Evolutionary conservation across 306 rosid species (phyloP), one percentile per base, ranked within the genome.

Genomic region (Betula pendula): DNA sequence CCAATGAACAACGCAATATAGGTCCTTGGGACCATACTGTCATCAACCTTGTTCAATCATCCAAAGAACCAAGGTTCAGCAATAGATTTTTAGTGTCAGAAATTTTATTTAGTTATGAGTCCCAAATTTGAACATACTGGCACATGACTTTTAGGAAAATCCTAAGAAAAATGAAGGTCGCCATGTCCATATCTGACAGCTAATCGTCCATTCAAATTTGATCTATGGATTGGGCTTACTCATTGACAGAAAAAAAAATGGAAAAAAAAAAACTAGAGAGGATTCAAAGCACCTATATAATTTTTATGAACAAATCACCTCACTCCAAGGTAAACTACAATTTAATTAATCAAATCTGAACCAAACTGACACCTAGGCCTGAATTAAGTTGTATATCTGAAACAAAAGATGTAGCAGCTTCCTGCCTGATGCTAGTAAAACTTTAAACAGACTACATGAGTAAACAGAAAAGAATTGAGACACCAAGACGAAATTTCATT

Each of bases 361-460:
- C 48, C 68, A 52, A 63, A 51, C 29, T 38, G 52, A 72, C 63
- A 74, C 25, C n/a, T 63, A 48, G 45, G 70, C 50, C 65, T 20
- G 33, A 55, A 55, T 22, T 55, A 69, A 43, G n/a, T 35, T 58
- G 42, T 65, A 55, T 55, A 79, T 70, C 49, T 31, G 72, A 79
- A 80, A 74, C 51, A 24, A 80, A 52, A 79, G 10, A 50, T 52
- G 53, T 3, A 47, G 58, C 80, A 73, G 63, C 62, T 60, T 62
- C 73, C 45, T 78, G 69, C 50, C 75, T n/a, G 74, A 58, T 35
- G 84, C 71, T 47, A 75, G 70, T 51, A 72, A 77, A 80, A 80
- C 66, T 77, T 38, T 40, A 56, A 73, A 19, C 74, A 51, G 29
- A 45, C 68, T 44, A 48, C 15, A 63, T 49, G 47, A 73, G 69